Evolutionary conservation across 139 green algal species (phyloP), one percentile per base, ranked within the genome.

Genomic region (Chlamydomonas eustigma): DNA sequence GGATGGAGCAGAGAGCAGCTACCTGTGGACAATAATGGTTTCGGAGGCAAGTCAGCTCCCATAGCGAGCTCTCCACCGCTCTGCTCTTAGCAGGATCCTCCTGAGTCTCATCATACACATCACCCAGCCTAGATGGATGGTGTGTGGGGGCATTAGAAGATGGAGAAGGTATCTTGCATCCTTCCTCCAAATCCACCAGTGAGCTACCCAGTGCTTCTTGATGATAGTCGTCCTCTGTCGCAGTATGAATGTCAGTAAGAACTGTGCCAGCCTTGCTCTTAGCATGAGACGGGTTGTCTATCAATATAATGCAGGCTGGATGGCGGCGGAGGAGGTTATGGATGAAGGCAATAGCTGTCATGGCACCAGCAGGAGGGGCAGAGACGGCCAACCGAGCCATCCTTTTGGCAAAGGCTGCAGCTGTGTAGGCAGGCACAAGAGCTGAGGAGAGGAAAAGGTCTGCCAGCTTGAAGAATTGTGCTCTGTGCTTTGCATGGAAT

Each of bases 281-380:
- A 0, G 34, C 65, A 34, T 35, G 50, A 31, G 32, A 24, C 2
- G 87, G 84, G 24, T 87, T 84, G 86, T 98, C 89, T 52, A 98
- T 75, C 66, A 98, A 85, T 39, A 92, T 84, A 39, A 84, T 84
- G 81, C 90, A 94, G 2, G 90, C 79, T 0, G 94, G 93, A 84
- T 99, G 95, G 28, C 95, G 86, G 5, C 95, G 84, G 24, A 99
- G 66, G 4, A 98, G 78, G 85, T 99, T 99, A 88, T 98, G 94
- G 5, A 97, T 87, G 80, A 98, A 97, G 6, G 86, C 91, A 0
- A 98, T 85, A 28, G 75, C 88, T 2, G 93, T 64, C 73, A 95
- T 79, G 12, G 93, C 93, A 63, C 90, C 91, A 8, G 84, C 84
- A 8, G 92, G 91, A 3, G 91, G 84, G 0, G 92, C 83, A 25